A percentile compares a stretch with the other conserved stretches of the same genome.
These are phyloP conservation scores for Sporothrix phasma DNA, from an alignment of 2,329 filamentous ascomycete species.

Conservation along the genomic window DNA sequence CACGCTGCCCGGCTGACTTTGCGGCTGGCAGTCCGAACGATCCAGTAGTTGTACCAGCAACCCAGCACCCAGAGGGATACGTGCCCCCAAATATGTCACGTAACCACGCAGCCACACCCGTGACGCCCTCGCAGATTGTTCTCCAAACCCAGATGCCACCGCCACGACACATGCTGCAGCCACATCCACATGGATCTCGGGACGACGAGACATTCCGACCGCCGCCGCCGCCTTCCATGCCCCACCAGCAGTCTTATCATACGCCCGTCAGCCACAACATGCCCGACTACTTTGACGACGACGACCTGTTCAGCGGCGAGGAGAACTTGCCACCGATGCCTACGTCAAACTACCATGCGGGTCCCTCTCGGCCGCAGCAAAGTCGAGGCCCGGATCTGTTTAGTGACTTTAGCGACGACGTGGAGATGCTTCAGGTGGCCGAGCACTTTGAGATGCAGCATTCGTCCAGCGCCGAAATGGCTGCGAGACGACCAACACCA, in stretches of 20 bases:
- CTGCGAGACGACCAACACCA: constrained; percentile 17
- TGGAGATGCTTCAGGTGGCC: constrained; percentile 40
- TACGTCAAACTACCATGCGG: neutral
- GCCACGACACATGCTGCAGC: neutral
- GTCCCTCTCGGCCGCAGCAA: neutral
- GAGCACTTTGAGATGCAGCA: constrained; percentile 37
- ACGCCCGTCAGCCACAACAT: constrained; percentile 5
- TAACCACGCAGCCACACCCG: constrained; percentile 25
- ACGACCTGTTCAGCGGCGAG: constrained; percentile 19
- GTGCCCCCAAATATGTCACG: constrained; percentile 25
- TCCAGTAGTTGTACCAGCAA: constrained; percentile 33
- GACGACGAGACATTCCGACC: neutral
- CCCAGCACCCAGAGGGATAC: constrained; percentile 30
- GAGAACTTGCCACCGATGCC: constrained; percentile 13
- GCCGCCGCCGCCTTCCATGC: neutral
- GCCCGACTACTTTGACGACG: constrained; percentile 21
- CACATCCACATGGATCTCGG: neutral
- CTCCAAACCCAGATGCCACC: constrained; percentile 39
- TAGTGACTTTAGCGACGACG: constrained; percentile 29
- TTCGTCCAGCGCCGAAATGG: constrained; percentile 24
- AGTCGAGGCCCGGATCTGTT: constrained; percentile 18
- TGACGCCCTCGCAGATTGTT: constrained; percentile 38
- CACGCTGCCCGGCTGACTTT: constrained; percentile 15
- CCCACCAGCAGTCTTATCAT: neutral
- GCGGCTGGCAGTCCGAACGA: constrained; percentile 22